These are phyloP conservation scores for Pyronema omphalodes DNA, from an alignment of 495 filamentous ascomycete genomes.

Conservation along the genomic window DNA sequence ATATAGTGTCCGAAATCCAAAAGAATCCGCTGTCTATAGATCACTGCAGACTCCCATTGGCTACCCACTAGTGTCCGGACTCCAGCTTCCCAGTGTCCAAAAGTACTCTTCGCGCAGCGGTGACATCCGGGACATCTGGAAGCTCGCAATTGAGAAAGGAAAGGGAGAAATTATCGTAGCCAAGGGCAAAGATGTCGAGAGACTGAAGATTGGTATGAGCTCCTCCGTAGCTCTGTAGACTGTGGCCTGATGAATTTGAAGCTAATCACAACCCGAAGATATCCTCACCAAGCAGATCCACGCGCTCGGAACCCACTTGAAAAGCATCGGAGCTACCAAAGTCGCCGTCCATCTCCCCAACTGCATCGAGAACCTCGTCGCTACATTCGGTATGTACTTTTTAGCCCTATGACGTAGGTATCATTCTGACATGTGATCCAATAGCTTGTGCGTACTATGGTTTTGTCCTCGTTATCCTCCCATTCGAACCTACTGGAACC, in stretches of 20 bases:
- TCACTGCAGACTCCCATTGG: slow-evolving; percentile 66
- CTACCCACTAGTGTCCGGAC: slow-evolving; percentile 59
- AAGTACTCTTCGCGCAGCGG: slow-evolving; percentile 69
- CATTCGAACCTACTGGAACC: slow-evolving; percentile 47
- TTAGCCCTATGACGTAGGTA: background rate
- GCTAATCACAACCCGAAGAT: slow-evolving; percentile 25
- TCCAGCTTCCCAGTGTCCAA: slow-evolving; percentile 64
- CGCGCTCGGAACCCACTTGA: slow-evolving; percentile 59
- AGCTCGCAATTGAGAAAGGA: slow-evolving; percentile 43
- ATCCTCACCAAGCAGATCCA: slow-evolving; percentile 72
- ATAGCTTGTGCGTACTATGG: slow-evolving; percentile 62
- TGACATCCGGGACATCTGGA: slow-evolving; percentile 88
- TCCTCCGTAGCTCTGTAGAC: too few species aligned
- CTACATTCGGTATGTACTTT: slow-evolving; percentile 41
- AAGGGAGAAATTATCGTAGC: slow-evolving; percentile 62
- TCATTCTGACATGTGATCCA: background rate
- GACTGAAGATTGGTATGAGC: slow-evolving; percentile 30
- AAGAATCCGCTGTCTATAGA: slow-evolving; percentile 68
- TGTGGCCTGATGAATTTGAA: background rate
- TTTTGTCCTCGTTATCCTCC: slow-evolving; percentile 62
- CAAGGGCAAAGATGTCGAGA: slow-evolving; percentile 57
- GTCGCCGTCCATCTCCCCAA: slow-evolving; percentile 89
- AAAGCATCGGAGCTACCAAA: slow-evolving; percentile 43
- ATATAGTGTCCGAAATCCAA: slow-evolving; percentile 48
- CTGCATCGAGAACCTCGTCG: slow-evolving; percentile 65